A percentile compares a stretch with the other conserved stretches of the same genome.
Conservation (phyloP, 495 filamentous ascomycete species). For the Aeminium ludgeri region DNA sequence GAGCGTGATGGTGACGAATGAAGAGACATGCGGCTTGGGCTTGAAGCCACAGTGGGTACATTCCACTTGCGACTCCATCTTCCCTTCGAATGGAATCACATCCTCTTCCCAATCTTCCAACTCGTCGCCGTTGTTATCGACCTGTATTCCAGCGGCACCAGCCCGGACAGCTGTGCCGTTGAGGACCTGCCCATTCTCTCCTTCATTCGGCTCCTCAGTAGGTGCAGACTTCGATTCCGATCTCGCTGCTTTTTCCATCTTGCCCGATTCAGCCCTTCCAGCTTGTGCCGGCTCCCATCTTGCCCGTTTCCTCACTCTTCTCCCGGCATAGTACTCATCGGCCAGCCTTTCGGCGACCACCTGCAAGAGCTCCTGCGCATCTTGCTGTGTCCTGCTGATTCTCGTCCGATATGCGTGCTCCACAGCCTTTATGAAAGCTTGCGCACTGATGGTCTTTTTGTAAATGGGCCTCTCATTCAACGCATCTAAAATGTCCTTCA, state of each 20-base stretch:
- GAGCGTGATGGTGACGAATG: slow-evolving; percentile 82
- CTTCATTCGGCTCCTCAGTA: too few species aligned
- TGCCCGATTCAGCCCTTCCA: slow-evolving; percentile 12
- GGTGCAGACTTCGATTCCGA: too few species aligned
- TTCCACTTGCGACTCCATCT: slow-evolving; percentile 79
- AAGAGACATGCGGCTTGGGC: slow-evolving; percentile 62
- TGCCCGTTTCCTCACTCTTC: slow-evolving; percentile 40
- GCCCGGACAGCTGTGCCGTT: too few species aligned
- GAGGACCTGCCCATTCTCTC: too few species aligned
- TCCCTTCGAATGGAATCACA: slow-evolving; percentile 69
- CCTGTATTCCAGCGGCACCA: too few species aligned
- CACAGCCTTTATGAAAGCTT: slow-evolving; percentile 57
- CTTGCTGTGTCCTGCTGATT: slow-evolving; percentile 88
- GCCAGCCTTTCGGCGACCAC: slow-evolving; percentile 79
- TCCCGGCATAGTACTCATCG: slow-evolving; percentile 82
- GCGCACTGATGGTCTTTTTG: slow-evolving; percentile 82
- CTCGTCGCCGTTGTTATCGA: neutral
- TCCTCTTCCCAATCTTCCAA: slow-evolving; percentile 19
- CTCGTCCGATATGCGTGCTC: slow-evolving; percentile 75
- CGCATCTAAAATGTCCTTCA: slow-evolving; percentile 85
- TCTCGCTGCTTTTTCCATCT: neutral
- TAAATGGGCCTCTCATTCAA: slow-evolving; percentile 89
- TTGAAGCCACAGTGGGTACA: slow-evolving; percentile 80
- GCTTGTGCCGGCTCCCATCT: slow-evolving; percentile 32
- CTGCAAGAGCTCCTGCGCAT: slow-evolving; percentile 97